Conservation (phyloP, 2,329 filamentous ascomycete species). For the Penicillium sp. region DNA sequence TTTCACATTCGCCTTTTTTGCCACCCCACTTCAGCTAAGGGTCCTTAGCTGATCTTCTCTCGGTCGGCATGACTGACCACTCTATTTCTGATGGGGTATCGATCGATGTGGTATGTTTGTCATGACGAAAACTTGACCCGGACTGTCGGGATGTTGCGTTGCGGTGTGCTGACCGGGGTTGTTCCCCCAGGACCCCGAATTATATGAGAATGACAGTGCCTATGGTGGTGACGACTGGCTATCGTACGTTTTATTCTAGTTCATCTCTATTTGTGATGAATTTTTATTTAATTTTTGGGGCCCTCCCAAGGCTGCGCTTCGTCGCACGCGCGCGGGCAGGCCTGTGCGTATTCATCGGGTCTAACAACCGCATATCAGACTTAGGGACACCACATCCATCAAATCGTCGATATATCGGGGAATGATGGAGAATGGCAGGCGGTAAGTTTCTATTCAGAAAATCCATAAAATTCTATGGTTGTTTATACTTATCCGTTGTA, state of each 20-base stretch:
- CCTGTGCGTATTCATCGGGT: neutral
- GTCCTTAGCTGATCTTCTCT: too few relatives aligned
- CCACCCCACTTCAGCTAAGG: neutral
- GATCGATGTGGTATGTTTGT: conserved; percentile 5
- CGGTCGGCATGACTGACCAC: conserved; percentile 1
- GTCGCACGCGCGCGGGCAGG: neutral
- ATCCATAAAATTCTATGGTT: neutral
- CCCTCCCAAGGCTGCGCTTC: neutral
- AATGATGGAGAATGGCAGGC: conserved; percentile 6
- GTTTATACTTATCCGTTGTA: neutral
- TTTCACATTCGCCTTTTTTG: neutral
- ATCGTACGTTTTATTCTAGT: neutral
- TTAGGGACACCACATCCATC: conserved; percentile 5
- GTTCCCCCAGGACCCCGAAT: conserved; percentile 2
- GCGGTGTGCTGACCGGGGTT: neutral
- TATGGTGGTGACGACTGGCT: conserved; percentile 3
- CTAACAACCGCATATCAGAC: neutral
- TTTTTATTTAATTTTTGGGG: neutral
- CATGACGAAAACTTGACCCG: neutral
- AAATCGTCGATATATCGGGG: conserved; percentile 5
- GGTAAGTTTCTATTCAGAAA: neutral
- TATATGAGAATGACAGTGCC: conserved; percentile 6
- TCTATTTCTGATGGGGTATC: conserved; percentile 3
- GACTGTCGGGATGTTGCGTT: neutral
- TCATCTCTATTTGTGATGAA: too few relatives aligned